Base-by-base conservation (phyloP, 2,329 filamentous ascomycete species). In the Incumbomyces lentus region DNA sequence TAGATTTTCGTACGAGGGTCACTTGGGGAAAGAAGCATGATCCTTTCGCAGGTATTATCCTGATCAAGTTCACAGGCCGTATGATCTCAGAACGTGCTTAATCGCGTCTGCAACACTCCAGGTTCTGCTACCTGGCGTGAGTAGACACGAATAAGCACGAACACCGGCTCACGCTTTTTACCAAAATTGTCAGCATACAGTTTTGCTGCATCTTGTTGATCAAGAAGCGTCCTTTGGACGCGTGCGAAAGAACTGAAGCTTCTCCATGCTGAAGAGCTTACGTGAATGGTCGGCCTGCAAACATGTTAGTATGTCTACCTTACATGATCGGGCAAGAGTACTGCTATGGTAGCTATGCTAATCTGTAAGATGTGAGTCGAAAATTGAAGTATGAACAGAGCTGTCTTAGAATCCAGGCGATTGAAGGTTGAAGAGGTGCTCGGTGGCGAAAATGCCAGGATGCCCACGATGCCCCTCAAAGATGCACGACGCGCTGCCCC, bases 41-140 rank as follows among this genome's bases (percentile, higher is more conserved):
- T 94, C 84, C 88, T 94, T 92, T 88, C 88, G 88, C 88, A 88
- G 84, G 86, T 86, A 92, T 92, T 90, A 90, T 89, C 86, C 84
- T 86, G 85, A 89, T 90, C 86, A 90, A 90, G 85, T 90, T 87
- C 71, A 74, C n/a, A n/a, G 73, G 82, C 86, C 85, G 86, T 92
- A 84, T 92, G 80, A 81, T 92, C 84, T 90, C 82, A 86, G 78
- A 74, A 70, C 71, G 67, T 49, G 14, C 44, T 49, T 41, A 56
- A 55, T 44, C 54, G 55, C 56, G 55, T 60, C 55, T 32, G 47
- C 18, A 22, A 30, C 30, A 22, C 36, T 38, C 49, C 52, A 50
- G 52, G 51, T 49, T 52, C 55, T 48, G 59, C 58, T 48, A 53
- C 51, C 54, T 55, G 55, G 54, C 35, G 48, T 17, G 29, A 5